These are phyloP conservation scores for Aspergillus olivimuriae DNA, from an alignment of 495 filamentous ascomycete genomes.

Conservation along the genomic window DNA sequence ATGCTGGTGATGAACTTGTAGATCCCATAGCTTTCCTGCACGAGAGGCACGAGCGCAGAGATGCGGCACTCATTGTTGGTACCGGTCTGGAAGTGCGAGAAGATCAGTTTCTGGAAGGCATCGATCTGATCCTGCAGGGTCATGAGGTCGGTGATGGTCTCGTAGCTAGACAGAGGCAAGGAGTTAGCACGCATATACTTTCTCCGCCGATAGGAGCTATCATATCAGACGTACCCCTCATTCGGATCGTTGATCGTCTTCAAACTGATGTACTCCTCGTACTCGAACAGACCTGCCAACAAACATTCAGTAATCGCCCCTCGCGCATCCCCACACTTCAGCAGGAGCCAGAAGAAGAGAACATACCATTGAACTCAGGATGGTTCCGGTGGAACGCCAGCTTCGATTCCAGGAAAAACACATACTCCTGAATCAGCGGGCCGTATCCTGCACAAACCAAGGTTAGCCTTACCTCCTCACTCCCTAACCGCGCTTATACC, in stretches of 20 bases:
- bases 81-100: slow-evolving; percentile 85
- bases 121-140: slow-evolving; percentile 96
- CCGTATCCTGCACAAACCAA: slow-evolving; percentile 59
- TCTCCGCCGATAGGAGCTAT: background rate
- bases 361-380: slow-evolving; percentile 89
- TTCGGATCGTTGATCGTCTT: slow-evolving; percentile 98
- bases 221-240: slow-evolving; percentile 55
- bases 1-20: slow-evolving; percentile 96
- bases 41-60: slow-evolving; percentile 84
- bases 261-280: slow-evolving; percentile 97
- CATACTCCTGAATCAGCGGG: slow-evolving; percentile 89
- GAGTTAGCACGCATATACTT: too few species aligned
- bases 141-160: slow-evolving; percentile 96
- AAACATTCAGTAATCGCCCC: background rate
- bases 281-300: slow-evolving; percentile 75
- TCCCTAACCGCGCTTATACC: too few species aligned
- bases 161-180: slow-evolving; percentile 70
- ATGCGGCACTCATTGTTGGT: slow-evolving; percentile 96
- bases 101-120: slow-evolving; percentile 94
- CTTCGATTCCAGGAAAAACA: slow-evolving; percentile 89
- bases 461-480: background rate
- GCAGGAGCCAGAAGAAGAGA: too few species aligned
- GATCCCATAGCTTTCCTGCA: slow-evolving; percentile 97
- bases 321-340: too few species aligned
- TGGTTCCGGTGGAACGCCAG: slow-evolving; percentile 91